Percentiles rank a stretch among this genome's conserved stretches.
phyloP scores from a whole-genome alignment of 2,329 filamentous ascomycete genomes.

The Colletotrichum lindemuthianum region DNA sequence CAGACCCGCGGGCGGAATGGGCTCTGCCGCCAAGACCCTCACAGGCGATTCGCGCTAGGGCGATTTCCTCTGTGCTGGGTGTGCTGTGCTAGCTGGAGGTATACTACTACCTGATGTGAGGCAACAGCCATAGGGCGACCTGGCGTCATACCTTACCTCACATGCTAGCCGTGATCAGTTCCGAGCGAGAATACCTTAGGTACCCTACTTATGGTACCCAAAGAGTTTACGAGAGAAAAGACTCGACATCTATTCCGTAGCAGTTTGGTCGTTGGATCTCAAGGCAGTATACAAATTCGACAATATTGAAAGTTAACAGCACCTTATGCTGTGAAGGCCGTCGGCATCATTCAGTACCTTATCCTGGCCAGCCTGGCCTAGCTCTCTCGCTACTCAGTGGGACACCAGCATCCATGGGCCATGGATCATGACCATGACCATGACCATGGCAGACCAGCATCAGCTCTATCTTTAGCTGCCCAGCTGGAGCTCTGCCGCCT shows the following conservation, averaged over 20 bases:
- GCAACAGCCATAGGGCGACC: conserved; percentile 1
- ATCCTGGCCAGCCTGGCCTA: neutral
- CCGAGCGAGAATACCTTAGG: too few species aligned
- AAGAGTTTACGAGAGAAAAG: too few species aligned
- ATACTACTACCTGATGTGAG: too few species aligned
- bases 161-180: conserved; percentile 31
- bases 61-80: neutral
- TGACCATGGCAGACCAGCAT: conserved; percentile 15
- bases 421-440: too few species aligned
- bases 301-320: too few species aligned
- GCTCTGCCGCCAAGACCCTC: conserved; percentile 30
- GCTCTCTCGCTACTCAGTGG: conserved; percentile 12
- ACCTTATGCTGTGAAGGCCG: too few species aligned
- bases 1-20: conserved; percentile 27
- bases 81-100: neutral
- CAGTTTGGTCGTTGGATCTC: too few species aligned
- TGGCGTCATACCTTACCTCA: conserved; percentile 31
- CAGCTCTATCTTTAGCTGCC: conserved; percentile 15
- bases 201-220: too few species aligned
- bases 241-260: too few species aligned
- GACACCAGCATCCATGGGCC: neutral
- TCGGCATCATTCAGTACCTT: too few species aligned
- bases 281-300: too few species aligned
- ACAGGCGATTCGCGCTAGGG: conserved; percentile 13
- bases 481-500: conserved; percentile 6